A percentile compares a stretch with the other conserved stretches of the same genome.
phyloP scores from a whole-genome alignment of 2,329 filamentous ascomycete genomes.

The Hypomyces rosellus region DNA sequence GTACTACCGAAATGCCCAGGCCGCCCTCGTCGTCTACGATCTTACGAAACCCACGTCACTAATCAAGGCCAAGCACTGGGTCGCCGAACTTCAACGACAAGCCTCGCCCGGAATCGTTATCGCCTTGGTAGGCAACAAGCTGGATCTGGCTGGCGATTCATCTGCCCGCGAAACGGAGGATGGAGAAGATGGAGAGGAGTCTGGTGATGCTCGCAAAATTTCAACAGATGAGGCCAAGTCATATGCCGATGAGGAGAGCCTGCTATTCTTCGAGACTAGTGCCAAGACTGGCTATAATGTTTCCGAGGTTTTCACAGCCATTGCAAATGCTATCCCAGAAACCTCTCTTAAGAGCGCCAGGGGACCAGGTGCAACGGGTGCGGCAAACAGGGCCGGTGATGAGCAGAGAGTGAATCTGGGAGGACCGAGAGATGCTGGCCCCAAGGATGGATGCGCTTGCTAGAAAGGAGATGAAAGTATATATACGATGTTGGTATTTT shows the following conservation, averaged over 20 bases:
- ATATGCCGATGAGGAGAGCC: conserved; percentile 89
- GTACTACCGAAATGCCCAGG: conserved; percentile 99
- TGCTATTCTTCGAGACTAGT: conserved; percentile 96
- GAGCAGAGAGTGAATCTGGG: conserved; percentile 79
- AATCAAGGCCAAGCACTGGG: conserved; percentile 97
- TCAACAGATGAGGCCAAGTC: conserved; percentile 83
- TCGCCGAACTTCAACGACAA: conserved; percentile 93
- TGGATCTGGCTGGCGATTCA: conserved; percentile 71
- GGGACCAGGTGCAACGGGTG: conserved; percentile 59
- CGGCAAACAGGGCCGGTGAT: conserved; percentile 54
- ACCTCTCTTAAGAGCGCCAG: conserved; percentile 87
- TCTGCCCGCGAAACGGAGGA: conserved; percentile 41
- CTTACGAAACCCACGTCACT: conserved; percentile 94
- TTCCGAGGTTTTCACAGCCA: conserved; percentile 92
- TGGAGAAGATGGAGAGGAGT: conserved; percentile 53
- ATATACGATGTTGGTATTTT: conserved; percentile 4
- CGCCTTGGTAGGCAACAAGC: conserved; percentile 92
- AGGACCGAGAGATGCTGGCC: conserved; percentile 63
- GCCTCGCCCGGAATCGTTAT: conserved; percentile 96
- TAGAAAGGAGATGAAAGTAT: conserved; percentile 32
- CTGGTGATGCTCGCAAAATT: conserved; percentile 76
- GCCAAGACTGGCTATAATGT: conserved; percentile 96
- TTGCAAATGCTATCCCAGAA: conserved; percentile 96
- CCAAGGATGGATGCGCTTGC: conserved; percentile 90
- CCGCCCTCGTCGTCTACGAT: conserved; percentile 96